Conservation (phyloP, 1,284 basidiomycete genomes). For the Rugosomyces carneus region DNA sequence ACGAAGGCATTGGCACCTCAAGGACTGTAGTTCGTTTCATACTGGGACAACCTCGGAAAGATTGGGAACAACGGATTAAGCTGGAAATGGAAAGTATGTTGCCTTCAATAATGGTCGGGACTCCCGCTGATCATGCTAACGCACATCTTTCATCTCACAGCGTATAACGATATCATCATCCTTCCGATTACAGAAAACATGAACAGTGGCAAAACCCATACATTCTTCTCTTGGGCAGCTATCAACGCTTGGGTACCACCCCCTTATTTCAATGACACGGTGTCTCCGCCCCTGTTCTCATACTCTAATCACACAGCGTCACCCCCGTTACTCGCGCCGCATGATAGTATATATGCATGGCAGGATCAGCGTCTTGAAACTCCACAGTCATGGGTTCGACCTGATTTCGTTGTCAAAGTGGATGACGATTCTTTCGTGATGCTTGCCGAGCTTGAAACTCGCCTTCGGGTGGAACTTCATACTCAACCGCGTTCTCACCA, state of each 20-base stretch:
- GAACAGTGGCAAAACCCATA: slow-evolving; percentile 84
- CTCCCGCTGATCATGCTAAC: background rate
- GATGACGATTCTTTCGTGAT: slow-evolving; percentile 95
- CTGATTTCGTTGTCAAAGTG: slow-evolving; percentile 87
- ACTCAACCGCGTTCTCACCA: slow-evolving; percentile 22
- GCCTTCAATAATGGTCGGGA: background rate
- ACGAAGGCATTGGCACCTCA: slow-evolving; percentile 72
- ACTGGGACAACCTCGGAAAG: slow-evolving; percentile 78
- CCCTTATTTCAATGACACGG: slow-evolving; percentile 41
- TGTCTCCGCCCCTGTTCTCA: slow-evolving; percentile 43
- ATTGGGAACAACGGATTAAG: slow-evolving; percentile 75
- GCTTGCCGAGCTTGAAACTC: slow-evolving; percentile 86
- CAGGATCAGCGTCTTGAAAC: slow-evolving; percentile 39
- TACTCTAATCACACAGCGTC: slow-evolving; percentile 52
- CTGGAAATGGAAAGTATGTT: slow-evolving; percentile 88
- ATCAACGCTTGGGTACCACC: slow-evolving; percentile 90
- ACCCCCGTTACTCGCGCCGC: slow-evolving; percentile 54
- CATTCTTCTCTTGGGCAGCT: slow-evolving; percentile 86
- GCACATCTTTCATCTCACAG: slow-evolving; percentile 31
- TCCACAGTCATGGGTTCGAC: slow-evolving; percentile 63
- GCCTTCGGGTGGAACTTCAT: slow-evolving; percentile 72
- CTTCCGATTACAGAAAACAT: slow-evolving; percentile 87
- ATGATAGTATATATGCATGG: slow-evolving; percentile 57
- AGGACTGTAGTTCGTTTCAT: slow-evolving; percentile 90
- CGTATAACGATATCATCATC: slow-evolving; percentile 86